Evolutionary conservation across 345 rosid species (phyloP).

Genomic region (Melaleuca alternifolia): DNA sequence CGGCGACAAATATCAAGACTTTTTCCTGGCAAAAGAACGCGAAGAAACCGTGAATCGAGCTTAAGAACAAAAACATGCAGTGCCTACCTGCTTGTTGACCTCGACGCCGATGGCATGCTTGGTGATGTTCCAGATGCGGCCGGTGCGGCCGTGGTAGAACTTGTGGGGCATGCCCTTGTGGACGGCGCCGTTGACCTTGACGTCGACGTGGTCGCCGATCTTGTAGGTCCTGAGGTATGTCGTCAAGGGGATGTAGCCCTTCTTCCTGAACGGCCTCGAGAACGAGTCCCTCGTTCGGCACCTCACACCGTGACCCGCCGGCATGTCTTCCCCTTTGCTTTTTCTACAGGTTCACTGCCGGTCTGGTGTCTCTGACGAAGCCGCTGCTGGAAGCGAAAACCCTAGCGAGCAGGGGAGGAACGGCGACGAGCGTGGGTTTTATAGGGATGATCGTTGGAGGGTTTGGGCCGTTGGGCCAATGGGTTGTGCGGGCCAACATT

Average conservation of each 20-base stretch:
- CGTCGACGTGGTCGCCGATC: conserved; percentile 55
- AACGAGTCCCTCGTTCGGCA: conserved; percentile 56
- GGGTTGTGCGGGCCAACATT: not conserved
- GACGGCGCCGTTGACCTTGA: conserved; percentile 71
- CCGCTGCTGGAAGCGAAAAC: not conserved
- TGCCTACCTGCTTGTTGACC: conserved; percentile 59
- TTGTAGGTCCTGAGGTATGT: conserved; percentile 57
- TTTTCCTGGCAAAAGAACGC: not conserved
- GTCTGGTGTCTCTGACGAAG: not conserved
- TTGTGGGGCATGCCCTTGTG: conserved; percentile 87
- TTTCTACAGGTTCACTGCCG: not conserved
- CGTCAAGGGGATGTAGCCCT: conserved; percentile 63
- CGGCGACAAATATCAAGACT: not conserved
- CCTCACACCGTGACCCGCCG: conserved; percentile 67
- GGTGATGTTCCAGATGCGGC: conserved; percentile 73
- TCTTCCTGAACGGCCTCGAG: conserved; percentile 66
- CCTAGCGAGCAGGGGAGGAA: not conserved
- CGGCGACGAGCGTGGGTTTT: not conserved
- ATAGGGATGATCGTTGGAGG: not conserved
- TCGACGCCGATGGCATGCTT: conserved; percentile 77
- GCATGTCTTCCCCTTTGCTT: conserved; percentile 28
- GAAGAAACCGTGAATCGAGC: not conserved
- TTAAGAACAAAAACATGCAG: not conserved
- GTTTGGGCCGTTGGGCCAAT: not conserved
- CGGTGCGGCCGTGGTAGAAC: conserved; percentile 80